phyloP scores from a whole-genome alignment of 192 early-diverging fungal genomes.

The Backusella australiensis region DNA sequence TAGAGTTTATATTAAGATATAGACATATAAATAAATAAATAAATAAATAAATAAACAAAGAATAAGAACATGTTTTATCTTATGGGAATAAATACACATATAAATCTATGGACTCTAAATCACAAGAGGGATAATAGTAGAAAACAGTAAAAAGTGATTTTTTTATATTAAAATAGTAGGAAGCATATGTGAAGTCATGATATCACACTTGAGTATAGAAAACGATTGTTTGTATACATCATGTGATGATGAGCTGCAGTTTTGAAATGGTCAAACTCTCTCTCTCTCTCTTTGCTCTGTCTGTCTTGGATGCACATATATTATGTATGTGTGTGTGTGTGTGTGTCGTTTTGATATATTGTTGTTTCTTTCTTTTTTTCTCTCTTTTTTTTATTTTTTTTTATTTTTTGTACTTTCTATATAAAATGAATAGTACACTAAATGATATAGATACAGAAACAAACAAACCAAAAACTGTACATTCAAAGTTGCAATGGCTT shows the following conservation, averaged over 20 bases:
- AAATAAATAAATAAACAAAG: not conserved
- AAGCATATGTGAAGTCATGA: not conserved
- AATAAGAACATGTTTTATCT: not conserved
- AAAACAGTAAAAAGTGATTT: not conserved
- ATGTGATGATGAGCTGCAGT: not conserved
- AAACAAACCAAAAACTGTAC: not conserved
- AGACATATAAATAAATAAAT: not conserved
- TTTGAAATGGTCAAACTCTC: not conserved
- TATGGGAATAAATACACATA: not conserved
- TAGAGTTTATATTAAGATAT: not conserved
- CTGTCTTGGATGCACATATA: not conserved
- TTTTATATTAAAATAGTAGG: not conserved
- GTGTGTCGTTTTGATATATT: conserved; percentile 2
- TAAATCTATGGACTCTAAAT: not conserved
- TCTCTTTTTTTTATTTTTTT: not conserved
- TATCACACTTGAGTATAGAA: not conserved
- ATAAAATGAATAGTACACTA: not conserved
- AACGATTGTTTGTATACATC: not conserved
- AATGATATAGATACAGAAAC: not conserved
- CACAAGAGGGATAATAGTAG: not conserved
- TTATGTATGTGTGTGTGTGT: not conserved
- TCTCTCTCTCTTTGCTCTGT: not conserved
- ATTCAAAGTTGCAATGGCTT: conserved; percentile 10
- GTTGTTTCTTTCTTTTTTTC: not conserved
- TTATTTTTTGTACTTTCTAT: no score